These are phyloP conservation scores for Collybia sordida DNA, from an alignment of 768 basidiomycete species.

Conservation along the genomic window DNA sequence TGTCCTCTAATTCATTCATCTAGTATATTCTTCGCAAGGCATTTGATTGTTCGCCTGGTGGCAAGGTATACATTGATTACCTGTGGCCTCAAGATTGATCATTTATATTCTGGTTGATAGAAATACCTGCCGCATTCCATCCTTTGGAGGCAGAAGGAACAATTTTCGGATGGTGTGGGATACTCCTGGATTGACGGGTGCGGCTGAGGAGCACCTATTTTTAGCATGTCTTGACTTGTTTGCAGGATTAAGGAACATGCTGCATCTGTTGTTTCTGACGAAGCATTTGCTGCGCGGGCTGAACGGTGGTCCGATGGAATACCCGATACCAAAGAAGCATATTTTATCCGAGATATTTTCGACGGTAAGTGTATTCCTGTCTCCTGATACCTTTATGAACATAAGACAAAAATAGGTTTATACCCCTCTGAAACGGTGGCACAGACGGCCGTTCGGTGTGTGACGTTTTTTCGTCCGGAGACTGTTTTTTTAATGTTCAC, in stretches of 20 bases:
- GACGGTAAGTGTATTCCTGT: slow-evolving; percentile 50
- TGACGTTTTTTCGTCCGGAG: slow-evolving; percentile 11
- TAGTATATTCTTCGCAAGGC: slow-evolving; percentile 96
- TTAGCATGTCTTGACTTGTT: not conserved
- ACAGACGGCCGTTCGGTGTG: slow-evolving; percentile 85
- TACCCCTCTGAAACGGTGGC: slow-evolving; percentile 89
- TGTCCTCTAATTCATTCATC: slow-evolving; percentile 1
- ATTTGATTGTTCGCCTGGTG: slow-evolving; percentile 83
- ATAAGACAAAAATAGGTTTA: slow-evolving; percentile 44
- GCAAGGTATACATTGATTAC: slow-evolving; percentile 47
- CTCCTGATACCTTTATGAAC: slow-evolving; percentile 3
- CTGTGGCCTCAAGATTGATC: not conserved
- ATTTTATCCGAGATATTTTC: slow-evolving; percentile 89
- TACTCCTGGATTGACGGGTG: slow-evolving; percentile 99
- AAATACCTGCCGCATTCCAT: slow-evolving; percentile 93
- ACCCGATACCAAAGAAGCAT: slow-evolving; percentile 97
- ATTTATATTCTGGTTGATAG: slow-evolving; percentile 31
- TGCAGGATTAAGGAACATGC: slow-evolving; percentile 89
- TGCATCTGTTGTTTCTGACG: slow-evolving; percentile 73
- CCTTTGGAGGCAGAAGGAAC: slow-evolving; percentile 98
- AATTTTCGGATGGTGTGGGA: slow-evolving; percentile 98
- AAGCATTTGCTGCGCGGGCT: slow-evolving; percentile 66
- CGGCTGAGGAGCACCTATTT: slow-evolving; percentile 9
- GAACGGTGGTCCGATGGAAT: slow-evolving; percentile 78
- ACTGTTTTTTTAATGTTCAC: slow-evolving; percentile 10